Base-by-base conservation (phyloP, 768 basidiomycete genomes). In the Mycena latifolia region DNA sequence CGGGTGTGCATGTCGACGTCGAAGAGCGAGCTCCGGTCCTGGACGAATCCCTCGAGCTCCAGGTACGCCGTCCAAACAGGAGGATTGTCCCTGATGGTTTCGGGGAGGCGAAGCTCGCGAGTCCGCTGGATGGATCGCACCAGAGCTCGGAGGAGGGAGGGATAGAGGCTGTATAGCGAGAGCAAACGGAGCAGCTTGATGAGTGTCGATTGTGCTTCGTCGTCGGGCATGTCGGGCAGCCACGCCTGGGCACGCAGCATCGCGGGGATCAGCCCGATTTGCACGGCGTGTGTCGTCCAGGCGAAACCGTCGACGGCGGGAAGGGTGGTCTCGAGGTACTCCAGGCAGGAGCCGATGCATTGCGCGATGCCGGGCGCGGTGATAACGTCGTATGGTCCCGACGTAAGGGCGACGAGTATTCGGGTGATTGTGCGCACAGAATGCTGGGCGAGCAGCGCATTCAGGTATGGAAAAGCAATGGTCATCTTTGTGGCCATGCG, bases 201-300 rank as follows among this genome's bases (percentile, higher is more conserved):
- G 39, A 63, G 47, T 27, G 61, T 12, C 8, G 55, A 14, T 51
- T 61, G 55, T 1, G 52, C 64, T 1, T 55, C 56, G 39, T 63
- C 68, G 37, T 65, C 61, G 0, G 69, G 69, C 55, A 66, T 46
- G 35, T 70, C 69, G 12, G 24, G 57, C 37, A 66, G 39, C 69
- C 69, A 70, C 37, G 57, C 24, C 35, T 63, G 61, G 11, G 69
- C 25, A 25, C 69, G 69, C 3, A 70, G 65, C 47, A 66, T 18
- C 0, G 69, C 65, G 29, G 61, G 65, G 27, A 70, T 28, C 25
- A 70, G 61, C 22, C 69, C 69, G 41, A 63, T 61, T 12, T 70
- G 69, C 35, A 63, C 61, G 12, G 69, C 55, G 46, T 70, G 65
- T 17, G 61, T 70, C 37, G 57, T 66, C 69, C 69, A 70, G 0